These are phyloP conservation scores for Leccinum variicolor DNA, from an alignment of 768 basidiomycete genomes.

Conservation along the genomic window DNA sequence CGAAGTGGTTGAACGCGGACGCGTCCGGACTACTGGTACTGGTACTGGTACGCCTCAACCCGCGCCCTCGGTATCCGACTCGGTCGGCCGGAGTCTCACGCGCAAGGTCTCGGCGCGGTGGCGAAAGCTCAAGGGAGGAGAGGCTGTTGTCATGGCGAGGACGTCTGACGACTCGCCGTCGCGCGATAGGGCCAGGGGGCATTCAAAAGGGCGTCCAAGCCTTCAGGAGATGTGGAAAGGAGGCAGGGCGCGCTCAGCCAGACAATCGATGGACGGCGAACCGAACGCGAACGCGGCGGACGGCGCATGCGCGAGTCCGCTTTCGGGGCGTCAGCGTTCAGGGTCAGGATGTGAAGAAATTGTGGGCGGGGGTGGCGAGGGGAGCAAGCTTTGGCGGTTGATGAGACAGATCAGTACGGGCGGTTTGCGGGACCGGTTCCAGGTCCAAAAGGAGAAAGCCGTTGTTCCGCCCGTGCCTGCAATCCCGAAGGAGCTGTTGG, in stretches of 20 bases:
- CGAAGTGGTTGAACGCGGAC: conserved; percentile 3
- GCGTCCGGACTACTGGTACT: neutral
- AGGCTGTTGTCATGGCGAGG: neutral
- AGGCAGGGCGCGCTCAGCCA: conserved; percentile 5
- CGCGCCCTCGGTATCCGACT: conserved; percentile 9
- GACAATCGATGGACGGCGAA: conserved; percentile 19
- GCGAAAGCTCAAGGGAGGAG: conserved; percentile 18
- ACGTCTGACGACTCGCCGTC: conserved; percentile 26
- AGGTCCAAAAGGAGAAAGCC: conserved; percentile 8
- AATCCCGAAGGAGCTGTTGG: conserved; percentile 44
- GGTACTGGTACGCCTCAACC: neutral
- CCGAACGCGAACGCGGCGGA: conserved; percentile 6
- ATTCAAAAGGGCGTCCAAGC: conserved; percentile 28
- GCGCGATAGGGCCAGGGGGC: conserved; percentile 5
- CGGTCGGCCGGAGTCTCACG: conserved; percentile 24
- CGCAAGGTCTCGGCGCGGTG: conserved; percentile 38
- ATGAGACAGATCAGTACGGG: conserved; percentile 70
- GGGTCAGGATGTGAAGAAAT: conserved; percentile 11
- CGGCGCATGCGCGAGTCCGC: conserved; percentile 10
- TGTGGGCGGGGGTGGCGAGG: conserved; percentile 18
- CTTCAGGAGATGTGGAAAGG: conserved; percentile 31
- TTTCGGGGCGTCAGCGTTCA: conserved; percentile 2
- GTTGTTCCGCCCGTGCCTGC: conserved; percentile 60
- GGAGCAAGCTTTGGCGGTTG: conserved; percentile 59
- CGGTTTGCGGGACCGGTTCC: conserved; percentile 52